Conservation (phyloP, 2,329 filamentous ascomycete species). For the Nigrospora oryzae region DNA sequence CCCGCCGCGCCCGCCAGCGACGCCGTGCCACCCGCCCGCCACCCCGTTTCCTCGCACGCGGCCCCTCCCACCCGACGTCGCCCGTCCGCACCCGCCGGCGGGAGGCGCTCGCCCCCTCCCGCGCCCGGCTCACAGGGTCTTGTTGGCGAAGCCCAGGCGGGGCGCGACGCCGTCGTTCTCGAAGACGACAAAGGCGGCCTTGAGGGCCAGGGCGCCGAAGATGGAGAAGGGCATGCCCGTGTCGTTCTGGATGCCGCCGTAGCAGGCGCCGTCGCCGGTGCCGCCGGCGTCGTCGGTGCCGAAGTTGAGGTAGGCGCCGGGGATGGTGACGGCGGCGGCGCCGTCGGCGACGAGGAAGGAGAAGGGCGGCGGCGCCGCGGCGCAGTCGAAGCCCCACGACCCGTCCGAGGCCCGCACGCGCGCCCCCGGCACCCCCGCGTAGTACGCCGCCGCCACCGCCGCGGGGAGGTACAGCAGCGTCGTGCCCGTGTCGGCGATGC, state of each 20-base stretch:
- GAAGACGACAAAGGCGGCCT: constrained; percentile 8
- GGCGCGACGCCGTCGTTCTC: background rate
- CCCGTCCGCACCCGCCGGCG: no score
- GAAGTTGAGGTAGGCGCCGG: constrained; percentile 41
- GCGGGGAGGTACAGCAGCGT: constrained; percentile 51
- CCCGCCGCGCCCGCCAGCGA: no score
- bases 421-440: constrained; percentile 43
- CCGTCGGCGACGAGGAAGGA: constrained; percentile 23
- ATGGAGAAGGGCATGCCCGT: constrained; percentile 7
- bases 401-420: constrained; percentile 30
- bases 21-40: no score
- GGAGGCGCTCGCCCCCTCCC: no score
- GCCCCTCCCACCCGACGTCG: no score
- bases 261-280: constrained; percentile 39
- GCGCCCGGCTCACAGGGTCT: background rate
- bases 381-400: constrained; percentile 51
- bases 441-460: constrained; percentile 45
- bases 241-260: constrained; percentile 43
- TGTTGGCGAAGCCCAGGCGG: background rate
- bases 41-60: no score
- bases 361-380: constrained; percentile 32
- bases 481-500: constrained; percentile 55
- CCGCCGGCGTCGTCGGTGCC: constrained; percentile 31
- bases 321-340: constrained; percentile 34
- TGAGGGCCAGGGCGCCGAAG: constrained; percentile 7